These are phyloP conservation scores for Lactuca saligna DNA, from an alignment of 129 eudicot genomes.

Conservation along the genomic window DNA sequence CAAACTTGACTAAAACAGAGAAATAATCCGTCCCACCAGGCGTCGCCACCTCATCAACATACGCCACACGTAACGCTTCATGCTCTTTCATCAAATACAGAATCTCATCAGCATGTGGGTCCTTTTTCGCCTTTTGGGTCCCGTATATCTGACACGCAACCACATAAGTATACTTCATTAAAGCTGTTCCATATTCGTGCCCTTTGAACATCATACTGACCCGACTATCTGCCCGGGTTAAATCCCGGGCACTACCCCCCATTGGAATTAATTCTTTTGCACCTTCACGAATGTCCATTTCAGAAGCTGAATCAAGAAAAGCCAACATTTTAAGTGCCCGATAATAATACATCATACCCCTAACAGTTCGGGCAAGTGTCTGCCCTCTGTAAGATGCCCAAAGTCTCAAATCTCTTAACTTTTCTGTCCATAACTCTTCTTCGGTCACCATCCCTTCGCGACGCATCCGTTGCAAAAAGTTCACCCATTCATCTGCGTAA, in stretches of 20 bases:
- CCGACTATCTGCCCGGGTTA: constrained; percentile 65
- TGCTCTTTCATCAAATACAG: constrained; percentile 73
- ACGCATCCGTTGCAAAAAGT: constrained; percentile 82
- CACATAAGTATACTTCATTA: constrained; percentile 93
- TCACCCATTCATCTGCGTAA: constrained; percentile 83
- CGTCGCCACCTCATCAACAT: constrained; percentile 75
- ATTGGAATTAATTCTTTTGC: constrained; percentile 60
- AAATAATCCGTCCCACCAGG: constrained; percentile 56
- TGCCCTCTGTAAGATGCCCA: constrained; percentile 99
- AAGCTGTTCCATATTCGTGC: constrained; percentile 72
- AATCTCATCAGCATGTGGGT: constrained; percentile 91
- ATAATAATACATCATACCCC: constrained; percentile 98
- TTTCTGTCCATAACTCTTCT: constrained; percentile 54
- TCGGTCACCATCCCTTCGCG: constrained; percentile 70
- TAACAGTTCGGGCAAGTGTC: constrained; percentile 88
- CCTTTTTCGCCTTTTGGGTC: constrained; percentile 82
- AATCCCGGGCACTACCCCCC: constrained; percentile 47
- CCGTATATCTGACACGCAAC: constrained; percentile 98
- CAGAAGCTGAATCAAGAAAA: constrained; percentile 97
- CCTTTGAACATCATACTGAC: constrained; percentile 70
- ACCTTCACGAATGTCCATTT: constrained; percentile 93
- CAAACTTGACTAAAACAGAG: constrained; percentile 96
- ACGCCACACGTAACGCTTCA: constrained; percentile 96
- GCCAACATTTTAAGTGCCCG: constrained; percentile 92
- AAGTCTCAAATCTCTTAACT: constrained; percentile 69